Evolutionary conservation across 331 rosid species (phyloP).

Genomic region (Telfairia occidentalis): DNA sequence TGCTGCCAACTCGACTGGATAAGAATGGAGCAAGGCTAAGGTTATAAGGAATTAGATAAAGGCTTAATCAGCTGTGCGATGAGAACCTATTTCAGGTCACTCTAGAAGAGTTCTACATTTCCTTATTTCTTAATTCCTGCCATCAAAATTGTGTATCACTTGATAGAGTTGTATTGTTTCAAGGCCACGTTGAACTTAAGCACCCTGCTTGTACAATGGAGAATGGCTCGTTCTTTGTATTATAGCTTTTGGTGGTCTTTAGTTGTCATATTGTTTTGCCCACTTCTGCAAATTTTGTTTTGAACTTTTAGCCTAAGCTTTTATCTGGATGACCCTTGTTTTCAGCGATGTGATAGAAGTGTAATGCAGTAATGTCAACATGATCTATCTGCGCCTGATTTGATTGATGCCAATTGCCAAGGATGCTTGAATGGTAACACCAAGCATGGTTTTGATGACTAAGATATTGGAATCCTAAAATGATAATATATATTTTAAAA

Average conservation of each 20-base stretch:
- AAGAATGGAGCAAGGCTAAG: slow-evolving; percentile 35
- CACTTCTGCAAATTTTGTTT: slow-evolving; percentile 1
- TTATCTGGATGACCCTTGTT: neutral
- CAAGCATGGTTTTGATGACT: neutral
- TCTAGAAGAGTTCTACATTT: neutral
- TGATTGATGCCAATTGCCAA: neutral
- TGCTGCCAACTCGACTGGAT: slow-evolving; percentile 33
- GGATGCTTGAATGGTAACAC: neutral
- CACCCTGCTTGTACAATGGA: slow-evolving; percentile 15
- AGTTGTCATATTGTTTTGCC: neutral
- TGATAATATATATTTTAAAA: neutral
- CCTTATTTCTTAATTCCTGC: neutral
- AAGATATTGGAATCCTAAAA: neutral
- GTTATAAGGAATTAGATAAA: slow-evolving; percentile 14
- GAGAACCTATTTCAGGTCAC: neutral
- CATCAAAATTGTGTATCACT: neutral
- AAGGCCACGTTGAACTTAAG: slow-evolving; percentile 14
- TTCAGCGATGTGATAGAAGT: neutral
- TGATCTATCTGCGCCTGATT: neutral
- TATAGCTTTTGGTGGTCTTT: slow-evolving; percentile 1
- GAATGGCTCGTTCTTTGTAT: slow-evolving; percentile 14
- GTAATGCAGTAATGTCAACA: neutral
- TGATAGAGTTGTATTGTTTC: slow-evolving; percentile 3
- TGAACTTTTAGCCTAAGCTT: slow-evolving; percentile 1
- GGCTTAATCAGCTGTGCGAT: neutral